Evolutionary conservation across 192 early-diverging fungal genomes (phyloP).

Genomic region (Oehlia diaphana): DNA sequence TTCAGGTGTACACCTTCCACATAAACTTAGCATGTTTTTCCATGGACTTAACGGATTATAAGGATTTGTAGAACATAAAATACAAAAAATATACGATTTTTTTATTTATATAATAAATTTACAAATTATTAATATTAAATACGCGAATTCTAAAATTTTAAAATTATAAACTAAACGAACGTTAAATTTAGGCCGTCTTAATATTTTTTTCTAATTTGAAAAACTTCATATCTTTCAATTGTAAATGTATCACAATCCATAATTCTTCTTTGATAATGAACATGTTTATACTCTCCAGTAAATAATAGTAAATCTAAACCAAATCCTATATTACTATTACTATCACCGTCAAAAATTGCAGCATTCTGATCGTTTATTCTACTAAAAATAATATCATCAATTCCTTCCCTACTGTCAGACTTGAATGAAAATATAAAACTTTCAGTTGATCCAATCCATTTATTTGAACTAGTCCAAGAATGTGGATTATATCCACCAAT

Average conservation of each 20-base stretch:
- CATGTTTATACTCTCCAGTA: background rate
- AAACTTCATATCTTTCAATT: background rate
- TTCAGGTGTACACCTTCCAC: too few relatives aligned
- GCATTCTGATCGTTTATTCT: background rate
- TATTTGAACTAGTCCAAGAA: background rate
- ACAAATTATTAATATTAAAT: too few relatives aligned
- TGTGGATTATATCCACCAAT: background rate
- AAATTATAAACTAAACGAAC: too few relatives aligned
- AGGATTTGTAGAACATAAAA: too few relatives aligned
- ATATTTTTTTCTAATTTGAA: background rate
- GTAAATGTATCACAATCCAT: background rate
- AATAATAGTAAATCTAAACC: background rate
- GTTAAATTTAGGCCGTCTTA: background rate
- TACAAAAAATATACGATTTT: too few relatives aligned
- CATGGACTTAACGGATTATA: too few relatives aligned
- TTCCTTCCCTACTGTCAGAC: background rate
- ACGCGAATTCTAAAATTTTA: too few relatives aligned
- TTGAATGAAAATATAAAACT: conserved; percentile 3
- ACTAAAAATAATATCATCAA: background rate
- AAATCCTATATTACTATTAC: background rate
- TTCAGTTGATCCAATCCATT: background rate
- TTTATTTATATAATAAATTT: too few relatives aligned
- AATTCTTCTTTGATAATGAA: background rate
- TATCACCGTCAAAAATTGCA: background rate
- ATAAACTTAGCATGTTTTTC: too few relatives aligned